Evolutionary conservation across 768 basidiomycete species (phyloP).

Genomic region (Lactifluus pinguis): DNA sequence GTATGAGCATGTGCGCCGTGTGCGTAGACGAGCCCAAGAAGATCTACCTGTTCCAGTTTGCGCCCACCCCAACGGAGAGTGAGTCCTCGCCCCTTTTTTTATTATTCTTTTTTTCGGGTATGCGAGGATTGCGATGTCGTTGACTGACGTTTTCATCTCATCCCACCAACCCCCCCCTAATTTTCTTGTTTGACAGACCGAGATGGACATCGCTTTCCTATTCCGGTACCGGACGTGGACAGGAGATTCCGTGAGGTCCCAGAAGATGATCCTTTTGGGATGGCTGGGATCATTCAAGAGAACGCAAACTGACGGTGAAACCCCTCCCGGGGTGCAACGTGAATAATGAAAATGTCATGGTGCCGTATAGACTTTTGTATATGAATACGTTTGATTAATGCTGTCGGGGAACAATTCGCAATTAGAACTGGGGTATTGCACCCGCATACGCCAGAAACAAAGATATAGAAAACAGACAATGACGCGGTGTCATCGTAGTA

Average conservation of each 20-base stretch:
- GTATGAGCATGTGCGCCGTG: conserved; percentile 13
- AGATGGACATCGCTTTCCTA: conserved; percentile 16
- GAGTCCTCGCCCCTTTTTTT: not conserved
- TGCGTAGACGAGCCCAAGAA: conserved; percentile 9
- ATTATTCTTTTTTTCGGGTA: not conserved
- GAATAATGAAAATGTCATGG: not conserved
- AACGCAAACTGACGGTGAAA: not conserved
- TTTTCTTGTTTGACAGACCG: conserved; percentile 1
- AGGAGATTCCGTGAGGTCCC: conserved; percentile 11
- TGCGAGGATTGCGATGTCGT: not conserved
- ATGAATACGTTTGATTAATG: not conserved
- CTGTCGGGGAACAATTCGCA: not conserved
- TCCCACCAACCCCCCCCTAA: not conserved
- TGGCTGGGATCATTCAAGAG: not conserved
- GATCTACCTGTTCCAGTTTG: conserved; percentile 18
- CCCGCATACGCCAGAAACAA: not conserved
- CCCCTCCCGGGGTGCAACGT: not conserved
- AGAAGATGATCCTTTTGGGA: not conserved
- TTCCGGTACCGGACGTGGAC: conserved; percentile 17
- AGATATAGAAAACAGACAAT: not conserved
- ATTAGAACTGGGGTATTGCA: not conserved
- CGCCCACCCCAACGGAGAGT: conserved; percentile 17
- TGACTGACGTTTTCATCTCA: not conserved
- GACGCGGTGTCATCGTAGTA: not conserved
- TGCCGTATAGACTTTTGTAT: not conserved